Evolutionary conservation across 352 stramenopile species (phyloP).

Genomic region (Phytopythium mirpurense): DNA sequence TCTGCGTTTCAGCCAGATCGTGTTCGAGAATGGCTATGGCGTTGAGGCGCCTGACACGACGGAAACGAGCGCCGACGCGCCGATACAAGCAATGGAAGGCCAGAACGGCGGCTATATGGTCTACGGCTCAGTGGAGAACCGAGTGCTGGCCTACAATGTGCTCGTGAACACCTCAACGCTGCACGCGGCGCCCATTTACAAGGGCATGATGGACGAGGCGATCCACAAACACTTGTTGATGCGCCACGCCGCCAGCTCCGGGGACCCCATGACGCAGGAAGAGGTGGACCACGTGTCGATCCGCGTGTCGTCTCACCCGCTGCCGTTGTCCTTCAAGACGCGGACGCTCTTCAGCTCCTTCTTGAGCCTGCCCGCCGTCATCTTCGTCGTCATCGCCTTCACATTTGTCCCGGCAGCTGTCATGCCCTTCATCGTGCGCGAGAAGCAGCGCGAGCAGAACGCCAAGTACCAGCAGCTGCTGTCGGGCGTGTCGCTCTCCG

Average conservation of each 20-base stretch:
- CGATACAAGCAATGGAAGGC: constrained; percentile 13
- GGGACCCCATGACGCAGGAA: constrained; percentile 2
- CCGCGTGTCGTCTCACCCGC: constrained; percentile 44
- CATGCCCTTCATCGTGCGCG: constrained; percentile 95
- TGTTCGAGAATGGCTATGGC: constrained; percentile 43
- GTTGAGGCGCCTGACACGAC: background rate
- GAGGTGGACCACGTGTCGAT: constrained; percentile 18
- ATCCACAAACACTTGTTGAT: constrained; percentile 46
- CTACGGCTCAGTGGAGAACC: constrained; percentile 25
- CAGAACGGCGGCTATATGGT: constrained; percentile 56
- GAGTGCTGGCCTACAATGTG: constrained; percentile 54
- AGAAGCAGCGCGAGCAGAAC: constrained; percentile 89
- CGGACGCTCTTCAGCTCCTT: constrained; percentile 55
- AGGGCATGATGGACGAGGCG: constrained; percentile 52
- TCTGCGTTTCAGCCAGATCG: constrained; percentile 47
- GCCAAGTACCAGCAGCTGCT: constrained; percentile 97
- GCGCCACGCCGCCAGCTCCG: background rate
- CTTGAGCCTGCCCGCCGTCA: constrained; percentile 64
- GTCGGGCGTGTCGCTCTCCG: constrained; percentile 88
- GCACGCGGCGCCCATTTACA: constrained; percentile 46
- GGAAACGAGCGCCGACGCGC: background rate
- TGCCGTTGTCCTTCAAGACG: constrained; percentile 55
- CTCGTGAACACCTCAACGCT: constrained; percentile 47
- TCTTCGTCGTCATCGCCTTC: constrained; percentile 90
- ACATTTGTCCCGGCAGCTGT: constrained; percentile 91